phyloP scores from a whole-genome alignment of 768 basidiomycete species.

The Myochromella boudieri region DNA sequence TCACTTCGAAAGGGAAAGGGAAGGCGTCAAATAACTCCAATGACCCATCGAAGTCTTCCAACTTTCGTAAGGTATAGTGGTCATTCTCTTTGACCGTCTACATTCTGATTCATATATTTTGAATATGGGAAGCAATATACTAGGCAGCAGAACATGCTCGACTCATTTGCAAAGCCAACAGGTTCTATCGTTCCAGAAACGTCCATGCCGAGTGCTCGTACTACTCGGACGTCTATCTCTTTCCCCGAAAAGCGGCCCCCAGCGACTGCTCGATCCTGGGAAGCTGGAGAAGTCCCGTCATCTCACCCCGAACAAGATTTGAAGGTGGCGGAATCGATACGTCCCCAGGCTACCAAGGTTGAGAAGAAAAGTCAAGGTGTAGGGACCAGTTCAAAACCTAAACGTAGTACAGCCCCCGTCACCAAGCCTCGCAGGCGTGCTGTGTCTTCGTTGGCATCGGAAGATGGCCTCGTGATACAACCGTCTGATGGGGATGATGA shows the following conservation, averaged over 20 bases:
- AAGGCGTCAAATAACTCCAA: not conserved
- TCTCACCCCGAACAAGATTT: conserved; percentile 59
- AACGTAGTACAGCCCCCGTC: conserved; percentile 1
- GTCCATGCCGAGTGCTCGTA: not conserved
- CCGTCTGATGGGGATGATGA: conserved; percentile 27
- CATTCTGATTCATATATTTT: not conserved
- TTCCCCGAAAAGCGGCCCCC: conserved; percentile 1
- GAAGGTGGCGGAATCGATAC: not conserved
- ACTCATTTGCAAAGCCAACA: too few species aligned
- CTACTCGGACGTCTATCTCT: conserved; percentile 7
- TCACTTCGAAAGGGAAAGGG: conserved; percentile 9
- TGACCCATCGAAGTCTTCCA: not conserved
- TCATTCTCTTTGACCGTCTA: not conserved
- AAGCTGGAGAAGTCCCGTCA: conserved; percentile 48
- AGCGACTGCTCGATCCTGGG: conserved; percentile 26
- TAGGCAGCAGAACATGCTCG: too few species aligned
- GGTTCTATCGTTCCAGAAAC: not conserved
- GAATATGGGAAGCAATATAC: too few species aligned
- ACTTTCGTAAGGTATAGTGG: conserved; percentile 5
- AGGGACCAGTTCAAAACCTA: conserved; percentile 4
- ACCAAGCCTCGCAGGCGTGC: conserved; percentile 12
- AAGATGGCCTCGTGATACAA: conserved; percentile 21
- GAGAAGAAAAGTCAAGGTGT: conserved; percentile 5
- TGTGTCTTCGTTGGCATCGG: conserved; percentile 24
- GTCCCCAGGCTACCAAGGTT: not conserved